Conservation (phyloP, 305 asterid species). For the Vinca major region DNA sequence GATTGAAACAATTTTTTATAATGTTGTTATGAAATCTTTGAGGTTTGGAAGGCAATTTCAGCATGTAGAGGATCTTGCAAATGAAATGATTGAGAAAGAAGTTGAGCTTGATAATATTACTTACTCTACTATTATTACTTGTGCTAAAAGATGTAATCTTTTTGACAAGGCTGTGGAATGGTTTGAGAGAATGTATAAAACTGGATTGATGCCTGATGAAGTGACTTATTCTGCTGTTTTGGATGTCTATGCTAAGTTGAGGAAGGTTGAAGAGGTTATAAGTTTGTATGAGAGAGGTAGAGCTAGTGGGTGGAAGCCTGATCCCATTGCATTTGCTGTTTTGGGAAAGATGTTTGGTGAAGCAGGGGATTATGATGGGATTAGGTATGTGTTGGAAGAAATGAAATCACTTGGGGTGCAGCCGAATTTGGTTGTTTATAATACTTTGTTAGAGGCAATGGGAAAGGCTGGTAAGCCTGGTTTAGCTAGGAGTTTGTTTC, state of each 20-base stretch:
- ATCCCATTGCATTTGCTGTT: slow-evolving; percentile 62
- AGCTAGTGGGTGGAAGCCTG: slow-evolving; percentile 94
- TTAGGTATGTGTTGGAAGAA: slow-evolving; percentile 65
- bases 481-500: slow-evolving; percentile 70
- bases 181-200: slow-evolving; percentile 94
- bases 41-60: slow-evolving; percentile 79
- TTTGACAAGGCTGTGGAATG: slow-evolving; percentile 84
- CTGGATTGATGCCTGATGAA: slow-evolving; percentile 95
- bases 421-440: slow-evolving; percentile 79
- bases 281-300: slow-evolving; percentile 84
- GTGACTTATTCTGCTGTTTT: slow-evolving; percentile 84
- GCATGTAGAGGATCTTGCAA: slow-evolving; percentile 60
- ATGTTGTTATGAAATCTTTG: slow-evolving; percentile 79
- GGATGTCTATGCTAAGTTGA: slow-evolving; percentile 78
- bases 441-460: slow-evolving; percentile 76
- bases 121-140: slow-evolving; percentile 75
- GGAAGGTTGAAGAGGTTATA: slow-evolving; percentile 82
- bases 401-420: slow-evolving; percentile 67
- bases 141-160: slow-evolving; percentile 80
- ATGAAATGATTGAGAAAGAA: slow-evolving; percentile 69
- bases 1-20: slow-evolving; percentile 78
- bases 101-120: slow-evolving; percentile 75
- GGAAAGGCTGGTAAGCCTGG: slow-evolving; percentile 92
- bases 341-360: slow-evolving; percentile 83
- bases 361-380: slow-evolving; percentile 93